Evolutionary conservation across 192 early-diverging fungal species (phyloP), one percentile per base, ranked within the genome.

Genomic region (Podila verticillata): DNA sequence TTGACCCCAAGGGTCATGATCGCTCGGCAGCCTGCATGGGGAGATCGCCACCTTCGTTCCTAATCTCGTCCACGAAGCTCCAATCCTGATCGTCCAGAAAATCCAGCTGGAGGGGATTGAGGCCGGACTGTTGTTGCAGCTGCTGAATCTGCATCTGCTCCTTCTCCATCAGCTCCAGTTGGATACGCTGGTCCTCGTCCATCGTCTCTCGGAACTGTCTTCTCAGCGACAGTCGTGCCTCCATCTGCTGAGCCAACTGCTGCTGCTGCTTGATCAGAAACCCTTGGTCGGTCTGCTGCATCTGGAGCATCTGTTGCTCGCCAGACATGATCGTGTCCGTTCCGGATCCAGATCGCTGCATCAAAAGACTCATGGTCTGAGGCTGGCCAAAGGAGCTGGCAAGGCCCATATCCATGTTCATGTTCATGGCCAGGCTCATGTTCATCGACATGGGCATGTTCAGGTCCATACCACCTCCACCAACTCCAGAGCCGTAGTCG

Each of bases 51-150:
- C 51, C 51, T 54, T 54, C 51, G 22, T 24, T 28, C 57, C 7
- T 80, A 56, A 80, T 72, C 66, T 80, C 77, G 20, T 80, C 66
- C 31, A 80, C 77, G 65, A 80, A 80, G n/a, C 77, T 80, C 77
- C 77, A 80, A 26, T 80, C 77, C 24, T 66, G 65, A 20, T 80
- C 77, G 28, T 80, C 77, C 57, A 80, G 34, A 57, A 72, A 80
- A 48, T 80, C 77, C 22, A 80, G 61, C 28, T 80, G 77, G 8
- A 80, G 61, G 17, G 66, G 77, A 26, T 65, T 67, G 9, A 80
- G 54, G 58, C 28, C 30, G 6, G 61, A 26, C 30, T 63, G 54
- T 4, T 64, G 70, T 26, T 64, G 77, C 28, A 80, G 28, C 24
- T 72, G 70, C 7, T 70, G 72, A 2, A 80, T 49, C 65, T 72